A percentile compares a stretch with the other conserved stretches of the same genome.
Conservation (phyloP, 495 filamentous ascomycete species). For the Aspergillus sclerotiicarbonarius region DNA sequence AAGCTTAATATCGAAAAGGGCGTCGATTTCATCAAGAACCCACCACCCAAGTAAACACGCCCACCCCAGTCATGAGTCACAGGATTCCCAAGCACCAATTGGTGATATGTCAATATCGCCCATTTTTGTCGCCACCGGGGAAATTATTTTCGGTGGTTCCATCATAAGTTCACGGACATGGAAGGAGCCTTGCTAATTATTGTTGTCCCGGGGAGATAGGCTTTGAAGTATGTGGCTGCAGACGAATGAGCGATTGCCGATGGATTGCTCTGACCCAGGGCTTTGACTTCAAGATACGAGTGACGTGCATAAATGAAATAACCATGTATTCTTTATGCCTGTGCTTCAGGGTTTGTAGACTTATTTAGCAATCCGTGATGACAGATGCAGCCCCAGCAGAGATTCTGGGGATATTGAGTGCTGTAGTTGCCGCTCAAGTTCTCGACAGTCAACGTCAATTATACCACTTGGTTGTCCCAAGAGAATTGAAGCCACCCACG, state of each 20-base stretch:
- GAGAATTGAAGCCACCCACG: not conserved
- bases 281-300: conserved; percentile 8
- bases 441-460: not conserved
- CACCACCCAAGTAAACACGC: conserved; percentile 67
- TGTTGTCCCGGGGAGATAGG: conserved; percentile 45
- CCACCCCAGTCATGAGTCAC: conserved; percentile 22
- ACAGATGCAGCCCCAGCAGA: not conserved
- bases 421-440: not conserved
- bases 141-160: conserved; percentile 15
- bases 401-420: not conserved
- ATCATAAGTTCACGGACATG: conserved; percentile 15
- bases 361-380: not conserved
- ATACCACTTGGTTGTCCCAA: not conserved
- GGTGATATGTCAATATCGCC: conserved; percentile 18
- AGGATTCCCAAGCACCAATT: conserved; percentile 14
- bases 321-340: conserved; percentile 15
- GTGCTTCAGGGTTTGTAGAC: not conserved
- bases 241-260: conserved; percentile 20
- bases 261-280: conserved; percentile 9
- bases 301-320: conserved; percentile 22
- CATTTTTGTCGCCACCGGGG: conserved; percentile 20
- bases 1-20: conserved; percentile 94
- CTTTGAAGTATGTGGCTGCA: conserved; percentile 39
- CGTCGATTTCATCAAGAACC: conserved; percentile 81
- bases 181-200: conserved; percentile 43